These are phyloP conservation scores for Polyplosphaeria fusca DNA, from an alignment of 495 filamentous ascomycete species.

Conservation along the genomic window DNA sequence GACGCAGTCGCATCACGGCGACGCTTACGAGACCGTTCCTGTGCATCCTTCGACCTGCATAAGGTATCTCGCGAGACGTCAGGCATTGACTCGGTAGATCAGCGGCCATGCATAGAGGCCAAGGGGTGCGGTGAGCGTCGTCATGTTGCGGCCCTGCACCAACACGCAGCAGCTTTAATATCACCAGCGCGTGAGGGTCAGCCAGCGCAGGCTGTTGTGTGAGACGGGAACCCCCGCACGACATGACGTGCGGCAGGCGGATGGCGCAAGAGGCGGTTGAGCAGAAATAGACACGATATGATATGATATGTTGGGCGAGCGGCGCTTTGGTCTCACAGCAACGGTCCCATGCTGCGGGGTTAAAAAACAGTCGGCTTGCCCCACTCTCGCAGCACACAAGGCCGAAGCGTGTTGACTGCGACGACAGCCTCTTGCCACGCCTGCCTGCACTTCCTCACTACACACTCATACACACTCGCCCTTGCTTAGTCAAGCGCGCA, in stretches of 20 bases:
- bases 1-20: too few relatives aligned
- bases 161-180: conserved; percentile 4
- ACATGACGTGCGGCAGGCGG: background rate
- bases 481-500: conserved; percentile 13
- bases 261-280: conserved; percentile 33
- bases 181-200: conserved; percentile 2
- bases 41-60: too few relatives aligned
- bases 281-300: background rate
- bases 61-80: too few relatives aligned
- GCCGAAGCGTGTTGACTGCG: background rate
- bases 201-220: background rate
- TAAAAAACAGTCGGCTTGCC: conserved; percentile 2
- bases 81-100: conserved; percentile 2
- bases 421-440: too few relatives aligned
- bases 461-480: conserved; percentile 1
- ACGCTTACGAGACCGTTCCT: too few relatives aligned
- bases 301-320: background rate
- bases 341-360: conserved; percentile 5
- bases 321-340: background rate
- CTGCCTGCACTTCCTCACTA: conserved; percentile 17
- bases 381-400: conserved; percentile 2
- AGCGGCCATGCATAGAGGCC: conserved; percentile 1
- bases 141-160: conserved; percentile 17
- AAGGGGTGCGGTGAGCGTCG: conserved; percentile 13
- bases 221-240: conserved; percentile 13